Evolutionary conservation across 768 basidiomycete species (phyloP).

Genomic region (Boletus reticuloceps): DNA sequence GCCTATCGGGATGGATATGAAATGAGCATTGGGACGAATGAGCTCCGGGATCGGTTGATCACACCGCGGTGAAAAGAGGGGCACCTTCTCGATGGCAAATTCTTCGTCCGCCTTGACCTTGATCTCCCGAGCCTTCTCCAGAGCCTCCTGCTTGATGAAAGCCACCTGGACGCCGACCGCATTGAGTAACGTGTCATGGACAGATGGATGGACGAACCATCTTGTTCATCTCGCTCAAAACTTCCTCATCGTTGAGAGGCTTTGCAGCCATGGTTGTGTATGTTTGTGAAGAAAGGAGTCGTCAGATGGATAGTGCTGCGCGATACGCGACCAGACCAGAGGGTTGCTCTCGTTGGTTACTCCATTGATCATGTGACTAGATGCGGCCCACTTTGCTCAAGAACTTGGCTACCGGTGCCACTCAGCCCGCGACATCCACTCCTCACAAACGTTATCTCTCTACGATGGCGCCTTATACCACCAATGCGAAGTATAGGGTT

Average conservation of each 20-base stretch:
- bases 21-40: no score
- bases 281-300: neutral
- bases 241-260: conserved; percentile 91
- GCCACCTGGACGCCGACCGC: conserved; percentile 59
- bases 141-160: conserved; percentile 98
- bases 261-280: conserved; percentile 60
- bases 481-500: no score
- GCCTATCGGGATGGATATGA: conserved; percentile 50
- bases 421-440: no score
- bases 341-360: neutral
- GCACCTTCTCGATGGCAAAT: conserved; percentile 96
- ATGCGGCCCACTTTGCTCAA: no score
- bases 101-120: conserved; percentile 98
- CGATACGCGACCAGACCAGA: neutral
- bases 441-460: no score
- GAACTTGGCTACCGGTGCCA: no score
- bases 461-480: no score
- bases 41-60: neutral
- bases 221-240: conserved; percentile 96
- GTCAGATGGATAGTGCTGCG: neutral
- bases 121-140: conserved; percentile 97
- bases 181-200: conserved; percentile 1
- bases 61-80: neutral
- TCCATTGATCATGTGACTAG: neutral
- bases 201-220: conserved; percentile 60